A percentile compares a stretch with the other conserved stretches of the same genome.
Evolutionary conservation across 148 eudicot species (phyloP).

Genomic region (Arctostaphylos glauca): DNA sequence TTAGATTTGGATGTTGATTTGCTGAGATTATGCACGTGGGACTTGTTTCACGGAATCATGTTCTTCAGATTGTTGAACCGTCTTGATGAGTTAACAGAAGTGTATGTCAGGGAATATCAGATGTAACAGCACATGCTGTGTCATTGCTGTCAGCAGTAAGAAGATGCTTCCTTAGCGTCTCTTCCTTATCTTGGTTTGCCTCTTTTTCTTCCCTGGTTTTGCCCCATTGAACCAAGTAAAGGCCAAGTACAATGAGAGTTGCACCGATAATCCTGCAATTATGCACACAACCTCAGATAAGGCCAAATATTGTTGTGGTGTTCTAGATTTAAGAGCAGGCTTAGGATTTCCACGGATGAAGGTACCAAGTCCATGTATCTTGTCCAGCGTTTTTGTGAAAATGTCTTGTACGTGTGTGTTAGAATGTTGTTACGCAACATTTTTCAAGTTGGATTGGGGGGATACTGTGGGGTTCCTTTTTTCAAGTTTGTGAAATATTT

Average conservation of each 20-base stretch:
- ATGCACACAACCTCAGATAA: background rate
- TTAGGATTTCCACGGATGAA: background rate
- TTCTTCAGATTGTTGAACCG: background rate
- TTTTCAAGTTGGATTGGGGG: no score
- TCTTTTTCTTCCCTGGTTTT: conserved; percentile 49
- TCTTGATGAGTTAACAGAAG: conserved; percentile 7
- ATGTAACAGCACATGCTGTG: background rate
- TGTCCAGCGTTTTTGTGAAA: background rate
- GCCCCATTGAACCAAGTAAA: conserved; percentile 78
- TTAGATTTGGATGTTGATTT: background rate
- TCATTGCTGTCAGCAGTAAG: conserved; percentile 31
- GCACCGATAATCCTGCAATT: conserved; percentile 59
- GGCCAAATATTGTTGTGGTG: background rate
- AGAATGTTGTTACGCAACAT: no score
- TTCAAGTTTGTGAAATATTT: no score
- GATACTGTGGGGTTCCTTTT: no score
- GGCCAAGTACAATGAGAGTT: conserved; percentile 54
- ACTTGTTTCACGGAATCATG: background rate
- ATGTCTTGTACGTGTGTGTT: no score
- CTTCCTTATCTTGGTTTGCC: conserved; percentile 34
- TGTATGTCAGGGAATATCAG: conserved; percentile 45
- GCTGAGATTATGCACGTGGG: background rate
- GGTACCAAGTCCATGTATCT: background rate
- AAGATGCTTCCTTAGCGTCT: conserved; percentile 50
- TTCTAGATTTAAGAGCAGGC: no score